Conservation (phyloP, 108 stramenopile species). For the Stephanodiscus minutulus region DNA sequence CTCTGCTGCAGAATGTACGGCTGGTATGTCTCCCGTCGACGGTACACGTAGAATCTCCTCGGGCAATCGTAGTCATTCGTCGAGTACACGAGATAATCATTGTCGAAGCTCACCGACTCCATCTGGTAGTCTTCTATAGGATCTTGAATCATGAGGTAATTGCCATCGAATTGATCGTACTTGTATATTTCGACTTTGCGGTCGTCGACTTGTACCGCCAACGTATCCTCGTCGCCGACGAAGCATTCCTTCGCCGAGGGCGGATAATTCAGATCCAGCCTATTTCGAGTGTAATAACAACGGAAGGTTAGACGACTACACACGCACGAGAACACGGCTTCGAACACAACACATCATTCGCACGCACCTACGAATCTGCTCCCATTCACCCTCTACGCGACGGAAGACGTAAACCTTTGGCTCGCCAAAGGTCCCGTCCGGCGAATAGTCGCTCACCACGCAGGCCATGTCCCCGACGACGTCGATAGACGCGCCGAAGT, state of each 20-base stretch:
- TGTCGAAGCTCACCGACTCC: not conserved
- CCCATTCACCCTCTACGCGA: not conserved
- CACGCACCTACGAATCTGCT: not conserved
- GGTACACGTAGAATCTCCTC: not conserved
- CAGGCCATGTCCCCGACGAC: not conserved
- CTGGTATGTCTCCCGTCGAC: not conserved
- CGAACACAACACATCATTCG: not conserved
- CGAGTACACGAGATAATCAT: slow-evolving; percentile 4
- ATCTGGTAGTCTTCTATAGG: not conserved
- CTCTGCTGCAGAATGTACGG: not conserved
- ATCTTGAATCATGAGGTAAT: not conserved
- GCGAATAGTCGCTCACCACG: not conserved
- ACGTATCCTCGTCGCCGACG: not conserved
- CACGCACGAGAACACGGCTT: not conserved
- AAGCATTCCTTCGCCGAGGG: not conserved
- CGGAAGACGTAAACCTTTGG: not conserved
- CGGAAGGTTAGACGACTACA: not conserved
- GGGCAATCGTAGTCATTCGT: not conserved
- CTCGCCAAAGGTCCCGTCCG: not conserved
- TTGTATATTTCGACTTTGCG: not conserved
- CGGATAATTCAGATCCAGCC: not conserved
- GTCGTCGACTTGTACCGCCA: not conserved
- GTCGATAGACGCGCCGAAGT: not conserved
- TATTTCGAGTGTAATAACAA: not conserved
- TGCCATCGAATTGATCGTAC: not conserved